Base-by-base conservation (phyloP, 176 grass and related monocot genomes). In the Bothriochloa decipiens region DNA sequence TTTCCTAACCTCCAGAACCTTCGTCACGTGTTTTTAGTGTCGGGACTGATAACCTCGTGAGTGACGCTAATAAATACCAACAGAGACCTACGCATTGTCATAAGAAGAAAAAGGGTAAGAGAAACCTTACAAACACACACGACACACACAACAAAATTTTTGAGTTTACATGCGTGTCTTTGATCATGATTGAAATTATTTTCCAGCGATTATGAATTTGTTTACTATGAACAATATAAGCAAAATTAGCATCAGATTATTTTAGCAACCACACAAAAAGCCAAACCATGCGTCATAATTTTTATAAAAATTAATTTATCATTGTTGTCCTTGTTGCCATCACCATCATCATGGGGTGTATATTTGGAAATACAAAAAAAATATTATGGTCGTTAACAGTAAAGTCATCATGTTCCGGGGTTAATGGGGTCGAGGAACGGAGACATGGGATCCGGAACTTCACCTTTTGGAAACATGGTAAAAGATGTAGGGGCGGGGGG, bases 361-460 rank as follows among this genome's bases (percentile, higher is more conserved):
- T 66, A 66, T 66, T 33, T 66, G 64, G 64, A 66, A 66, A 33
- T 66, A 66, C 13, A 49, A 49, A 70, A 41, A 39, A 40, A n/a
- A n/a, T 2, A 68, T 37, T 40, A 69, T 40, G 17, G 22, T 40
- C 11, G 0, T n/a, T 6, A 57, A n/a, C 53, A 22, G 20, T 57
- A n/a, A 57, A 57, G 20, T 55, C 52, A 55, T 17, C 36, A 70
- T 70, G 36, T 57, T 55, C 18, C 18, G 6, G 2, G 52, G 52
- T 55, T 55, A 18, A 22, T 55, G 52, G 52, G 52, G 7, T 52
- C 3, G 14, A 18, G 16, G 49, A 52, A 52, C 16, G 15, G 16
- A 52, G 16, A 52, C 49, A 52, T 18, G 49, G 43, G 49, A 52
- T 6, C 16, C 16, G 4, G 50, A 53, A 20, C 1, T 6, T 53